Evolutionary conservation across 164 flowering plant genomes (phyloP).

Genomic region (Amborella trichopoda): DNA sequence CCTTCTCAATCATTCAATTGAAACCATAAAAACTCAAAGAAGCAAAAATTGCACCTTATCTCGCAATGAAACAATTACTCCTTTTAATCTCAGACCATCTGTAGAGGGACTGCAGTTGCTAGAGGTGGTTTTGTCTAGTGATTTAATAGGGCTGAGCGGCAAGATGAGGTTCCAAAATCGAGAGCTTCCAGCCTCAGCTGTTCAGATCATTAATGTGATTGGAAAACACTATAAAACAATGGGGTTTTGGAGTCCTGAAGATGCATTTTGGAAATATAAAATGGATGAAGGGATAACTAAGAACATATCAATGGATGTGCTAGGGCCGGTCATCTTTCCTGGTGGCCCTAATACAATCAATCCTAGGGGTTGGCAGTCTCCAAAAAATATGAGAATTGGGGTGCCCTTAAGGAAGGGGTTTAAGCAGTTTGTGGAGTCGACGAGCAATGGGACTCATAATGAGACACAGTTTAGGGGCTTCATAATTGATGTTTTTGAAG

Average conservation of each 20-base stretch:
- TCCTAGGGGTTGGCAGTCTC: conserved; percentile 2
- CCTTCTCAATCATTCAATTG: not conserved
- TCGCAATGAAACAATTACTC: not conserved
- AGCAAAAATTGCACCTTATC: not conserved
- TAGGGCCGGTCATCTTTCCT: not conserved
- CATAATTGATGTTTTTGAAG: conserved; percentile 1
- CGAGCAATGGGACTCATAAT: not conserved
- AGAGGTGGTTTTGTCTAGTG: not conserved
- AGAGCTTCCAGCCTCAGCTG: not conserved
- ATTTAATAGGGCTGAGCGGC: not conserved
- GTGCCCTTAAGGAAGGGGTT: conserved; percentile 4
- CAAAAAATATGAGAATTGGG: conserved; percentile 5
- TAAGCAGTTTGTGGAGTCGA: not conserved
- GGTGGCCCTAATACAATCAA: not conserved
- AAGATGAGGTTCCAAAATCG: not conserved
- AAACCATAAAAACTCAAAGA: not conserved
- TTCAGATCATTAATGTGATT: not conserved
- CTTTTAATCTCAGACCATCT: not conserved
- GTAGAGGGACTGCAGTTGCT: not conserved
- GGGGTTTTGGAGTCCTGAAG: not conserved
- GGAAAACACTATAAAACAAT: not conserved
- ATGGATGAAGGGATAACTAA: not conserved
- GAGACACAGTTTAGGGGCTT: not conserved
- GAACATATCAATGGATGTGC: too few species aligned
- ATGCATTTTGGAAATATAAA: conserved; percentile 1